Conservation (phyloP, 2,329 filamentous ascomycete genomes). For the Ophiobolus disseminans region DNA sequence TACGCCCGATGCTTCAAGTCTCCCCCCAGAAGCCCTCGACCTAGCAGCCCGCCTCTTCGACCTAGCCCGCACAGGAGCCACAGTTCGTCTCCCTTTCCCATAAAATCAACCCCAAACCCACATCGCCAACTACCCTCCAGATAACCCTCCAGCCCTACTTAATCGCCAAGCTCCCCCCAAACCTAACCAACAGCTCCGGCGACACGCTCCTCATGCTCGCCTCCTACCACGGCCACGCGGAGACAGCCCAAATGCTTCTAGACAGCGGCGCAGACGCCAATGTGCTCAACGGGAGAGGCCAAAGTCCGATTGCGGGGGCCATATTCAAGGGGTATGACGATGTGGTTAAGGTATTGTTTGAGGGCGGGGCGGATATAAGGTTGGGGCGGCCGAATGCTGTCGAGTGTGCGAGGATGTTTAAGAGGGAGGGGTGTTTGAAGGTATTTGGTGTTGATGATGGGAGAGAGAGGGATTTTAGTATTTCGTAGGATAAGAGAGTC, state of each 20-base stretch:
- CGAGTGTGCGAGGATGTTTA: conserved; percentile 57
- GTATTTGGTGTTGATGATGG: conserved; percentile 38
- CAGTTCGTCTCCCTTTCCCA: too few relatives aligned
- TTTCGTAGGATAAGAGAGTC: too few relatives aligned
- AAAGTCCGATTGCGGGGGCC: conserved; percentile 73
- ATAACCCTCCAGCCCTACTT: conserved; percentile 69
- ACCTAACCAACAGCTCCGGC: conserved; percentile 75
- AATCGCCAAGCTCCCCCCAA: conserved; percentile 69
- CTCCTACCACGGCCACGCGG: conserved; percentile 71
- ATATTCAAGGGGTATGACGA: conserved; percentile 75
- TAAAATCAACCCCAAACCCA: too few relatives aligned
- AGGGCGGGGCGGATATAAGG: conserved; percentile 51
- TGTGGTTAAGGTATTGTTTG: conserved; percentile 63
- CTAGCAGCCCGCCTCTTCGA: conserved; percentile 73
- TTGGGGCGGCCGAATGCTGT: conserved; percentile 56
- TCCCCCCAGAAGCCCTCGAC: conserved; percentile 70
- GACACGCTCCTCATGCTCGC: conserved; percentile 79
- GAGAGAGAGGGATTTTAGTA: conserved; percentile 15
- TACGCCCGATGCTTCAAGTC: conserved; percentile 23
- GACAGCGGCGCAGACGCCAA: conserved; percentile 71
- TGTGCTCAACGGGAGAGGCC: conserved; percentile 70
- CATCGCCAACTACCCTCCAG: too few relatives aligned
- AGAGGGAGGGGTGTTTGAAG: conserved; percentile 43
- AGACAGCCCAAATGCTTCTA: conserved; percentile 67
- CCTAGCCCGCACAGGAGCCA: conserved; percentile 67